These are phyloP conservation scores for Mycena filopes DNA, from an alignment of 768 basidiomycete genomes.

Conservation along the genomic window DNA sequence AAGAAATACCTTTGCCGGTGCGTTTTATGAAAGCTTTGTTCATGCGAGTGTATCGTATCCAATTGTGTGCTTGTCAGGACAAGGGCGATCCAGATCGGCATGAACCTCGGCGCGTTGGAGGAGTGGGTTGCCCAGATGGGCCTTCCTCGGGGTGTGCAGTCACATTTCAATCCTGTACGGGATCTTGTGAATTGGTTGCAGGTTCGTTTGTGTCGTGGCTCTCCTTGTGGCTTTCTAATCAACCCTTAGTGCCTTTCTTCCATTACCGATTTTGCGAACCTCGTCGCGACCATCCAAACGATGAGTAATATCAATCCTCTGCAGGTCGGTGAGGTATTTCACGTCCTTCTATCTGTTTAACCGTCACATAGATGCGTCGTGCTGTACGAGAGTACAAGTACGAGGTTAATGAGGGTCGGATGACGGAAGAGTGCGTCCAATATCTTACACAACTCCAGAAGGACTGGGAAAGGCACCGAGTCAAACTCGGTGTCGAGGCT, in stretches of 20 bases:
- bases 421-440: conserved; percentile 96
- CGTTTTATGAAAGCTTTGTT: too few species aligned
- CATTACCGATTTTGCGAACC: conserved; percentile 85
- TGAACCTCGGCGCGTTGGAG: conserved; percentile 87
- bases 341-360: background rate
- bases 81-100: conserved; percentile 87
- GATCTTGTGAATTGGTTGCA: conserved; percentile 91
- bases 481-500: conserved; percentile 87
- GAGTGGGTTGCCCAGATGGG: conserved; percentile 91
- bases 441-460: conserved; percentile 96
- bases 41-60: too few species aligned
- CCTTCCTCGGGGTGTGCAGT: conserved; percentile 80
- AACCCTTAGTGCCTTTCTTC: conserved; percentile 79
- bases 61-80: conserved; percentile 64
- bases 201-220: conserved; percentile 50
- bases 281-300: conserved; percentile 90
- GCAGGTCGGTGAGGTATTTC: conserved; percentile 62
- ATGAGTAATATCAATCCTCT: conserved; percentile 91
- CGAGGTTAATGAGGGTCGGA: conserved; percentile 90
- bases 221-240: background rate
- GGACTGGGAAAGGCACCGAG: conserved; percentile 95
- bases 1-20: conserved; percentile 96
- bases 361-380: conserved; percentile 79
- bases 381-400: conserved; percentile 94
- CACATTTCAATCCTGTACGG: conserved; percentile 85